Conservation (phyloP, 306 rosid genomes). For the Bauhinia variegata region DNA sequence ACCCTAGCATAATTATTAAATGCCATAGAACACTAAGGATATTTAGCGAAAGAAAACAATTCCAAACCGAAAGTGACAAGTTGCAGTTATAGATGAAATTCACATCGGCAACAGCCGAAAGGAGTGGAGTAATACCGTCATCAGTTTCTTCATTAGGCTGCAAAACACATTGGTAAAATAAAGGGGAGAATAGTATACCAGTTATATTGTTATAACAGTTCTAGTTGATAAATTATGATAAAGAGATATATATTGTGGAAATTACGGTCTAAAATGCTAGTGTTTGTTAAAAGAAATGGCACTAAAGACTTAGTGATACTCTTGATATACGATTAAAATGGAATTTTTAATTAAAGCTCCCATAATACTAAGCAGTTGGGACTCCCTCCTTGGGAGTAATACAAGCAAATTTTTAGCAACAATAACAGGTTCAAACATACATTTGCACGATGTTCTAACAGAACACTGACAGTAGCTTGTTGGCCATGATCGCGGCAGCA, state of each 20-base stretch:
- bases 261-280: neutral
- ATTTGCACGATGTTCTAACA: conserved; percentile 76
- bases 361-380: neutral
- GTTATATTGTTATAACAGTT: neutral
- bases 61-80: neutral
- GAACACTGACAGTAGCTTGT: conserved; percentile 66
- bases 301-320: neutral
- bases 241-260: too few relatives aligned
- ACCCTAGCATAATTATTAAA: neutral
- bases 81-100: neutral
- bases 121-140: conserved; percentile 82
- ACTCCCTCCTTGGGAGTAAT: neutral
- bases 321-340: conserved; percentile 5
- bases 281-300: conserved; percentile 1
- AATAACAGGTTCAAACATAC: conserved; percentile 53
- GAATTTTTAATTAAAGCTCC: neutral
- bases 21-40: neutral
- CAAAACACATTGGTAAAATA: conserved; percentile 41
- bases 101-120: conserved; percentile 81
- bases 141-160: conserved; percentile 96
- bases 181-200: conserved; percentile 2
- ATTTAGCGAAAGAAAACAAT: neutral
- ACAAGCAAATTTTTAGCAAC: conserved; percentile 6
- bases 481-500: conserved; percentile 94
- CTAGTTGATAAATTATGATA: neutral